Base-by-base conservation (phyloP, 305 asterid genomes). In the Nicotiana rustica region DNA sequence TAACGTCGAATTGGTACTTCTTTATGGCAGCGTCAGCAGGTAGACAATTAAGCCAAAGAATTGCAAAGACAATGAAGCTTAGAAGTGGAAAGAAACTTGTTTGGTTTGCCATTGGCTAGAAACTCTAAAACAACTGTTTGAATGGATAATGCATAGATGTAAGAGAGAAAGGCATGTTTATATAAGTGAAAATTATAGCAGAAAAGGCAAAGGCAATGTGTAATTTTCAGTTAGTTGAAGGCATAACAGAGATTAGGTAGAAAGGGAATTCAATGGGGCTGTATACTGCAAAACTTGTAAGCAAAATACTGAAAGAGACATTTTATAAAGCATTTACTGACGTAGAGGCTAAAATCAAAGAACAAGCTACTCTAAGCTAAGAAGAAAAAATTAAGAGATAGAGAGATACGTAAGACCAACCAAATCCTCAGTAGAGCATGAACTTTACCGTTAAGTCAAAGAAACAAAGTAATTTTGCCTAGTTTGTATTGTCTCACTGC, bases 161-260 rank as follows among this genome's bases (percentile, higher is more conserved):
- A 41, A 41, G 47, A 14, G 65, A 1, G 78, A 47, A 67, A 25
- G 14, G 65, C 44, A 15, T 66, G 47, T 80, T 62, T 66, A 65
- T 77, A 57, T 59, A 59, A 36, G 5, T 44, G 62, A 44, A 73
- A 56, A 56, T 66, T 25, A 25, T 25, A 47, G 55, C 44, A 35
- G 56, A 47, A 38, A 41, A 41, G 81, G 61, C 81, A 29, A 61
- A 55, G 55, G 35, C 68, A 78, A 15, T 17, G 9, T 59, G 57
- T 80, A 12, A 79, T 64, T 52, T 21, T 79, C 82, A 80, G 77
- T 80, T 31, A 49, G 67, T 66, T 66, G 36, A 80, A 80, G 78
- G 55, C 44, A 49, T 33, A 49, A 80, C 65, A 41, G 55, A 49
- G 83, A 66, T 49, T 80, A 41, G 77, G 77, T 80, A 44, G 76